A percentile compares a stretch with the other conserved stretches of the same genome.
phyloP scores from a whole-genome alignment of 345 rosid species.

The Euphorbia pulcherrima region DNA sequence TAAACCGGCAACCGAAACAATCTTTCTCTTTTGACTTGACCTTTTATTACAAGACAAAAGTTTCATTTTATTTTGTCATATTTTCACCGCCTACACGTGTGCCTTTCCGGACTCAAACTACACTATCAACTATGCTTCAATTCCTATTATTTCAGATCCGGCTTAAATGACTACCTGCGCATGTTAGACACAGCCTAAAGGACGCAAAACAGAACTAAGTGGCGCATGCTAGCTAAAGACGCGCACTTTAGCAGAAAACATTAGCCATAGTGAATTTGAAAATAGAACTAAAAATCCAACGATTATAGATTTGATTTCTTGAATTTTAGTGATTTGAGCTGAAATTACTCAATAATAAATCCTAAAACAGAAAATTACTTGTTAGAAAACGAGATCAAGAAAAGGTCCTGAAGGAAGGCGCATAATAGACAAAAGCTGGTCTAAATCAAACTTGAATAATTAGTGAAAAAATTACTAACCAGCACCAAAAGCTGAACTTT shows the following conservation, averaged over 20 bases:
- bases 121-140: constrained; percentile 7
- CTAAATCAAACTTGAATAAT: too few species aligned
- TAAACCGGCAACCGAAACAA: constrained; percentile 6
- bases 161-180: background rate
- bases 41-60: background rate
- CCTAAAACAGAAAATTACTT: too few species aligned
- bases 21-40: constrained; percentile 7
- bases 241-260: too few species aligned
- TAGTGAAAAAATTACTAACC: constrained; percentile 23
- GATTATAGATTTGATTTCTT: too few species aligned
- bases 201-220: background rate
- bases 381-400: too few species aligned
- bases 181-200: constrained; percentile 2
- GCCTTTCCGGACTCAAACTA: constrained; percentile 23
- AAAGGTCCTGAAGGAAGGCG: too few species aligned
- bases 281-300: too few species aligned
- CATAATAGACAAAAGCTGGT: too few species aligned
- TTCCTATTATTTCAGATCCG: constrained; percentile 13
- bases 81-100: constrained; percentile 2
- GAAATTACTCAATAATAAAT: too few species aligned
- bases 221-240: too few species aligned
- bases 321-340: too few species aligned
- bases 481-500: constrained; percentile 34
- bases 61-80: background rate
- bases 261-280: too few species aligned